Evolutionary conservation across 768 basidiomycete genomes (phyloP).

Genomic region (Ramaria sp.): DNA sequence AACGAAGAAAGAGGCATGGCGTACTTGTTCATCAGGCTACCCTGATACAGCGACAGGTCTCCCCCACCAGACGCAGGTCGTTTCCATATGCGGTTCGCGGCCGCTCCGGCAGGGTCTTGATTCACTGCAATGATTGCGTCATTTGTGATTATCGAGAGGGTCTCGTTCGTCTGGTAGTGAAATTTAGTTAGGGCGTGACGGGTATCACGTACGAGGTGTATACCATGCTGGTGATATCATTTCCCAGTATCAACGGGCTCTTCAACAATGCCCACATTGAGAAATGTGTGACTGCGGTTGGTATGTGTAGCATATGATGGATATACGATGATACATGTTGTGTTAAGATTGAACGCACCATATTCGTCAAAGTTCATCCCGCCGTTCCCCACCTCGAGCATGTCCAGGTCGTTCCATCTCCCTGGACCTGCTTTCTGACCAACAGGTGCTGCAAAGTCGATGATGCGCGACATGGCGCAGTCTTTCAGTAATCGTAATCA

Average conservation of each 20-base stretch:
- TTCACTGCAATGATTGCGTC: conserved; percentile 26
- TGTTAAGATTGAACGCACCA: conserved; percentile 13
- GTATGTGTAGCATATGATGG: too few species aligned
- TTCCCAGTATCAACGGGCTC: conserved; percentile 30
- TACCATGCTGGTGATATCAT: conserved; percentile 29
- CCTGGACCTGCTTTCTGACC: conserved; percentile 25
- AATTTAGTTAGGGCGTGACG: not conserved
- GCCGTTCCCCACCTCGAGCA: conserved; percentile 25
- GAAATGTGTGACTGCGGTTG: conserved; percentile 26
- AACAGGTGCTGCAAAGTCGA: conserved; percentile 27
- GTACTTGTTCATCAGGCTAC: conserved; percentile 23
- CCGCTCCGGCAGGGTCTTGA: conserved; percentile 21
- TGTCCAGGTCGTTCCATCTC: conserved; percentile 28
- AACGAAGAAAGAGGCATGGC: not conserved
- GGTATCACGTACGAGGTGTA: not conserved
- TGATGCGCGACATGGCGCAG: conserved; percentile 20
- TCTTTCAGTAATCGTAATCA: not conserved
- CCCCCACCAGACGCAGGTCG: conserved; percentile 18
- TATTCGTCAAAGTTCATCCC: conserved; percentile 32
- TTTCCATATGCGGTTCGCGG: conserved; percentile 26
- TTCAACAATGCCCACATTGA: conserved; percentile 32
- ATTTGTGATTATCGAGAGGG: conserved; percentile 27
- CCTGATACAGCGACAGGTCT: conserved; percentile 23
- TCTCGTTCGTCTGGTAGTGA: conserved; percentile 21
- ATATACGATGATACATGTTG: not conserved